These are phyloP conservation scores for Tubosaeta sp. DNA, from an alignment of 768 basidiomycete genomes.

Conservation along the genomic window DNA sequence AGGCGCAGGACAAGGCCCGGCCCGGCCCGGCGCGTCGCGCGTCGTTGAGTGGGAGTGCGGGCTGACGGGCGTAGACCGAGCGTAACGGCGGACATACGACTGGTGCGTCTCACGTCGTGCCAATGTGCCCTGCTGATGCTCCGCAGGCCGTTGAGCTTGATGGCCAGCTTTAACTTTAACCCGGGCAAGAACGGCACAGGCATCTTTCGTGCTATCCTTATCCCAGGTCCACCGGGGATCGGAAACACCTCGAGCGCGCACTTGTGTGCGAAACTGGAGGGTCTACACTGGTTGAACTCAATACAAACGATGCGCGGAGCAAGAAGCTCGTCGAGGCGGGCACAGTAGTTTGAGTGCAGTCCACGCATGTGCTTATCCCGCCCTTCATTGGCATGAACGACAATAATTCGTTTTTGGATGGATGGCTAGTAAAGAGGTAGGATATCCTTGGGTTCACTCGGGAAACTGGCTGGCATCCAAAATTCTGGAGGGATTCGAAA, in stretches of 20 bases:
- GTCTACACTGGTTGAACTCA: conserved; percentile 90
- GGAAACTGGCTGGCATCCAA: conserved; percentile 93
- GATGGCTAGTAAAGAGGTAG: conserved; percentile 67
- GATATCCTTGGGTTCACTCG: conserved; percentile 75
- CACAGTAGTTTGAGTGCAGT: too few relatives aligned
- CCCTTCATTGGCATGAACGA: conserved; percentile 76
- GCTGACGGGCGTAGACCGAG: conserved; percentile 12
- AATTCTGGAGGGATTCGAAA: conserved; percentile 95
- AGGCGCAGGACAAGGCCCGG: not conserved
- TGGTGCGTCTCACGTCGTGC: conserved; percentile 51
- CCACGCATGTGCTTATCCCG: not conserved
- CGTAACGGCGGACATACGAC: conserved; percentile 47
- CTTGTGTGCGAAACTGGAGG: conserved; percentile 83
- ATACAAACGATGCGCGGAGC: conserved; percentile 92
- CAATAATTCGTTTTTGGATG: conserved; percentile 83
- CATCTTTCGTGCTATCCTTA: conserved; percentile 78
- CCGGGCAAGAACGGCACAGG: conserved; percentile 91
- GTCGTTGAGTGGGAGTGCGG: too few relatives aligned
- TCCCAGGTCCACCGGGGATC: conserved; percentile 94
- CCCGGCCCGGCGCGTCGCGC: conserved; percentile 15
- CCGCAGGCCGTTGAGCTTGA: conserved; percentile 66
- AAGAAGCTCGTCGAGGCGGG: conserved; percentile 93
- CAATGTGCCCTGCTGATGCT: not conserved
- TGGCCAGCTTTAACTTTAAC: conserved; percentile 75
- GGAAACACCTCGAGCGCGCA: conserved; percentile 98